Percentiles rank a stretch among this genome's conserved stretches.
Evolutionary conservation across 2,329 filamentous ascomycete genomes (phyloP).

Genomic region (Pseudofabraea citricarpa): DNA sequence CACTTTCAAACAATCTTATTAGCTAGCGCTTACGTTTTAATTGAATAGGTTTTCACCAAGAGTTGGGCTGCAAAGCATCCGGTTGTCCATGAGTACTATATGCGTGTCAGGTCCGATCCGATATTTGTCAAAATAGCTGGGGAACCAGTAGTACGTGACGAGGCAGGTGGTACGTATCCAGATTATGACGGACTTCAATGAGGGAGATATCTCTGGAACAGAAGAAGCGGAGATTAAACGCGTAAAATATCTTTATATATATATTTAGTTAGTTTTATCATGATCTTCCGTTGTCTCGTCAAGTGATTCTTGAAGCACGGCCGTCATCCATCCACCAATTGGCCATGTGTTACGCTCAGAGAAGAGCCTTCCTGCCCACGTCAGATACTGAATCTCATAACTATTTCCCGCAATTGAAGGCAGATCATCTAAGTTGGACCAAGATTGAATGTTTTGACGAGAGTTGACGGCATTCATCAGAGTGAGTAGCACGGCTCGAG

Average conservation of each 20-base stretch:
- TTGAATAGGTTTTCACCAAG: slow-evolving; percentile 1
- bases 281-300: not conserved
- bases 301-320: not conserved
- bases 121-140: slow-evolving; percentile 3
- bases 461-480: not conserved
- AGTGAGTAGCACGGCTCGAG: not conserved
- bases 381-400: not conserved
- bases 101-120: not conserved
- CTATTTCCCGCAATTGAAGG: not conserved
- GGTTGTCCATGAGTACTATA: slow-evolving; percentile 1
- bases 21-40: not conserved
- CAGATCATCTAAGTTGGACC: not conserved
- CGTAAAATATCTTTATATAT: too few relatives aligned
- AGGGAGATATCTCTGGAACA: too few relatives aligned
- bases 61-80: slow-evolving; percentile 1
- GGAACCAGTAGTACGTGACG: slow-evolving; percentile 1
- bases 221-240: too few relatives aligned
- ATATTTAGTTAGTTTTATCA: not conserved
- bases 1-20: not conserved
- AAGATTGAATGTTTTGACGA: not conserved
- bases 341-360: not conserved
- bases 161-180: slow-evolving; percentile 1
- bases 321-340: not conserved
- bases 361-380: not conserved
- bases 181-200: slow-evolving; percentile 1